Conservation (phyloP, 2,329 filamentous ascomycete species). For the Plenodomus biglobosus region DNA sequence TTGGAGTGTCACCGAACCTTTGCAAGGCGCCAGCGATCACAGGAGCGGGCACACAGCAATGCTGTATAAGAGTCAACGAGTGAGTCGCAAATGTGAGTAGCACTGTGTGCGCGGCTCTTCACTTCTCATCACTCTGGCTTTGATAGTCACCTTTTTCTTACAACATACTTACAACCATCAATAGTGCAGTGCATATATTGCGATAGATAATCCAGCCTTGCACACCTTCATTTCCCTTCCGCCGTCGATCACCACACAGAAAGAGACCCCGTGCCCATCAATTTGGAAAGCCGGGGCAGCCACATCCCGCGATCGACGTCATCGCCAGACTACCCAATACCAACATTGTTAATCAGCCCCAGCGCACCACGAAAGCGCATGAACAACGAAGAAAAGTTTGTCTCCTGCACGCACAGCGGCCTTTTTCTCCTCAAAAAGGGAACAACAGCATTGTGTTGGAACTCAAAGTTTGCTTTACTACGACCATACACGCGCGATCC, state of each 20-base stretch:
- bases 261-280: conserved; percentile 19
- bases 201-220: conserved; percentile 4
- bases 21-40: conserved; percentile 18
- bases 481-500: not conserved
- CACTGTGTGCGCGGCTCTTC: not conserved
- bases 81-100: conserved; percentile 5
- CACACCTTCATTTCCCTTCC: conserved; percentile 10
- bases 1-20: conserved; percentile 12
- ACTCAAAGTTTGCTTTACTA: not conserved
- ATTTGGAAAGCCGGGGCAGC: conserved; percentile 9
- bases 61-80: conserved; percentile 8
- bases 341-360: not conserved
- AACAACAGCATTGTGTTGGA: conserved; percentile 1
- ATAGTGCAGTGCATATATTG: conserved; percentile 1
- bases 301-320: conserved; percentile 24
- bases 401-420: conserved; percentile 1
- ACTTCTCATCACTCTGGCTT: conserved; percentile 10
- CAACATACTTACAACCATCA: conserved; percentile 1
- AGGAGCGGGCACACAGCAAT: not conserved
- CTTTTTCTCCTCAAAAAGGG: not conserved
- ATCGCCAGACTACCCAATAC: conserved; percentile 7
- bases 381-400: not conserved
- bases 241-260: conserved; percentile 28
- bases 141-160: conserved; percentile 14
- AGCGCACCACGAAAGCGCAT: not conserved